Percentiles rank a stretch among this genome's conserved stretches.
phyloP scores from a whole-genome alignment of 768 basidiomycete genomes.

The Grammothele lineata region DNA sequence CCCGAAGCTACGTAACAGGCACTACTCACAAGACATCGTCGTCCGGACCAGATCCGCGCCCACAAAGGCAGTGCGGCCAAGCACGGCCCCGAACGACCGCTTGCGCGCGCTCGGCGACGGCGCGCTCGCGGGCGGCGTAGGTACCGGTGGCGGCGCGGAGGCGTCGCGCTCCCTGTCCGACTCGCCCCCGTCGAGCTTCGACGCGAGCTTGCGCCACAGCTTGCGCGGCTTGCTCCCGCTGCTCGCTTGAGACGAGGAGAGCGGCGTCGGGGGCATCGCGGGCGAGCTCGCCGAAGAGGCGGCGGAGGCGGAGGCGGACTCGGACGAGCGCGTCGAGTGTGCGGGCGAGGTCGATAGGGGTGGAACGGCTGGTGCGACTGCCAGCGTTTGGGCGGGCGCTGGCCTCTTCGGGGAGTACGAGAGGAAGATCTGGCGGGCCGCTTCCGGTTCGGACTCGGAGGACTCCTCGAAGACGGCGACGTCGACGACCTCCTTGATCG shows the following conservation, averaged over 20 bases:
- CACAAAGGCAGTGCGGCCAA: conserved; percentile 7
- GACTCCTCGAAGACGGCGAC: neutral
- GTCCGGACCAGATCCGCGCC: conserved; percentile 8
- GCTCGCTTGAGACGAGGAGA: conserved; percentile 1
- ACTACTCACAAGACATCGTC: conserved; percentile 8
- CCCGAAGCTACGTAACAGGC: neutral
- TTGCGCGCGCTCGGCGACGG: conserved; percentile 3
- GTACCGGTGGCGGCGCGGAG: neutral
- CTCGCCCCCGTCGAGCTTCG: conserved; percentile 13
- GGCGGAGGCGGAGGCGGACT: conserved; percentile 9
- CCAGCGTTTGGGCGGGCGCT: neutral
- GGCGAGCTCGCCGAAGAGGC: conserved; percentile 11
- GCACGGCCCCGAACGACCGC: conserved; percentile 13
- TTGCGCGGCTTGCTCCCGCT: conserved; percentile 4
- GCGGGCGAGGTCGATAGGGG: conserved; percentile 13
- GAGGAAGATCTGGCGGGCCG: too few species aligned
- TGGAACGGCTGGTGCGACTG: conserved; percentile 4
- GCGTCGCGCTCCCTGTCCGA: conserved; percentile 7
- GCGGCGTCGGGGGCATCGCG: conserved; percentile 7
- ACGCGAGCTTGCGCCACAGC: conserved; percentile 20
- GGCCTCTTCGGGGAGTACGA: too few species aligned
- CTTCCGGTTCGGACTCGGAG: conserved; percentile 3
- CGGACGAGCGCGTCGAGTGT: conserved; percentile 13
- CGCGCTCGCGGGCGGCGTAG: too few species aligned
- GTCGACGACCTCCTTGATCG: conserved; percentile 18